These are phyloP conservation scores for Mortierella sp. DNA, from an alignment of 371 early-diverging fungal species.

Conservation along the genomic window DNA sequence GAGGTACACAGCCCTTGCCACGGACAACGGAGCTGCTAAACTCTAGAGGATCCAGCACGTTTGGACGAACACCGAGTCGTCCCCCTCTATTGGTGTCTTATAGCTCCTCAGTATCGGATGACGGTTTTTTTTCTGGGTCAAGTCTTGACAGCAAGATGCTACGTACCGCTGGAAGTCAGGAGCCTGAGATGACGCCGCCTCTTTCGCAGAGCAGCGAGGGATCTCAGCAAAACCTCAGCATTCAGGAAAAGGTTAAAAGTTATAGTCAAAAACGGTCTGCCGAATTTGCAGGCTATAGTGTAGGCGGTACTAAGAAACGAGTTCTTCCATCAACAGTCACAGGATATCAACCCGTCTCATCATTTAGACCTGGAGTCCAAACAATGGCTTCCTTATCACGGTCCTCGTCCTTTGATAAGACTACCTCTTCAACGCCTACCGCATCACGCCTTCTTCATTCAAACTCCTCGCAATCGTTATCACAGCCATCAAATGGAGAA, in stretches of 20 bases:
- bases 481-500: neutral
- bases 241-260: slow-evolving; percentile 16
- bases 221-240: slow-evolving; percentile 6
- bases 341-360: slow-evolving; percentile 15
- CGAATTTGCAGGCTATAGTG: slow-evolving; percentile 30
- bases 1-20: slow-evolving; percentile 38
- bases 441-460: neutral
- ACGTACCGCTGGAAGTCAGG: slow-evolving; percentile 5
- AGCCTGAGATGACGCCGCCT: slow-evolving; percentile 24
- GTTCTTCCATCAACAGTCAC: slow-evolving; percentile 14
- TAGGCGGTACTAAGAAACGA: slow-evolving; percentile 16
- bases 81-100: neutral
- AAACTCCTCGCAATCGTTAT: neutral
- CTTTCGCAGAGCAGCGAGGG: slow-evolving; percentile 11
- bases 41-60: slow-evolving; percentile 1
- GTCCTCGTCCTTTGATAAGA: slow-evolving; percentile 5
- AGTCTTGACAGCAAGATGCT: slow-evolving; percentile 37
- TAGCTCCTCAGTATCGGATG: slow-evolving; percentile 30
- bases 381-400: neutral
- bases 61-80: neutral
- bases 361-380: neutral
- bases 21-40: slow-evolving; percentile 7
- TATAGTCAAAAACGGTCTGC: slow-evolving; percentile 34
- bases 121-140: slow-evolving; percentile 34
- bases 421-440: neutral